These are phyloP conservation scores for Venturia oleaginea DNA, from an alignment of 2,329 filamentous ascomycete species.

Conservation along the genomic window DNA sequence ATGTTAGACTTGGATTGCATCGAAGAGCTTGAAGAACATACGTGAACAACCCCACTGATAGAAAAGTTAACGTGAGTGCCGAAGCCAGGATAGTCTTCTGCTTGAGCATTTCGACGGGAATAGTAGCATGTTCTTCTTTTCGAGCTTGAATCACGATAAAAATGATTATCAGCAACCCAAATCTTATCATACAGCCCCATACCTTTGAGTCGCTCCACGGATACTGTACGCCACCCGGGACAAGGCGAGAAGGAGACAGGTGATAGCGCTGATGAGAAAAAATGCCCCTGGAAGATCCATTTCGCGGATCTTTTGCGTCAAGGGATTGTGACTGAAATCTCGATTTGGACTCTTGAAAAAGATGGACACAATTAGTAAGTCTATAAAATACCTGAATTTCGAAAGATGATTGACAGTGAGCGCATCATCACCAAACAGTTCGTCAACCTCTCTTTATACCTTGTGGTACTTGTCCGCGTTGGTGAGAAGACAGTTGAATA, in stretches of 20 bases:
- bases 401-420: no score
- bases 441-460: no score
- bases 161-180: conserved; percentile 15
- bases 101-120: conserved; percentile 20
- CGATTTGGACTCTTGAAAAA: conserved; percentile 17
- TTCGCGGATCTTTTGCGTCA: conserved; percentile 40
- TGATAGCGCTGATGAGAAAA: conserved; percentile 29
- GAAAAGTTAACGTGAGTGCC: conserved; percentile 26
- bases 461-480: no score
- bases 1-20: background rate
- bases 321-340: conserved; percentile 14
- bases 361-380: conserved; percentile 11
- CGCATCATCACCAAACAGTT: no score
- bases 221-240: conserved; percentile 38
- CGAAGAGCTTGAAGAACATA: conserved; percentile 16
- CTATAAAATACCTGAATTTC: no score
- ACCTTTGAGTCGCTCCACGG: conserved; percentile 21
- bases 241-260: conserved; percentile 35
- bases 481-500: no score
- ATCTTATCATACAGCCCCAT: conserved; percentile 19
- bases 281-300: conserved; percentile 35
- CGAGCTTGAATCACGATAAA: conserved; percentile 16
- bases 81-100: conserved; percentile 27
- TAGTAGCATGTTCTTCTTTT: conserved; percentile 19
- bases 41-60: conserved; percentile 31